phyloP scores from a whole-genome alignment of 176 grass and related monocot genomes.

The Rhynchospora breviuscula region DNA sequence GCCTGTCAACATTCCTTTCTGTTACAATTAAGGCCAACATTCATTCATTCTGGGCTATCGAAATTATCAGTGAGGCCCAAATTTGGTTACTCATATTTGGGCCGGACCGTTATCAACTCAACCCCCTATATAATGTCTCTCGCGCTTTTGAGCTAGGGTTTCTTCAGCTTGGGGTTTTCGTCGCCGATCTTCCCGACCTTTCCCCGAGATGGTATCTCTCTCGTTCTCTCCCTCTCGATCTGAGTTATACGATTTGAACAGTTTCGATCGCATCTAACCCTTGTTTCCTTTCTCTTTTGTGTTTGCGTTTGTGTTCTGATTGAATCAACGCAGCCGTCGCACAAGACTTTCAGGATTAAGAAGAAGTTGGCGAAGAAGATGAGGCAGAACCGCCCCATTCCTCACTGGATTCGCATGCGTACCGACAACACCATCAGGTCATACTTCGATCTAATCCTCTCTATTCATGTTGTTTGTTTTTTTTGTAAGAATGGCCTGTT shows the following conservation, averaged over 20 bases:
- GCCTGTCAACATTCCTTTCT: not conserved
- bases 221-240: not conserved
- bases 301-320: not conserved
- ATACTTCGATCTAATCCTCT: not conserved
- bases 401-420: constrained; percentile 92
- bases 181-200: constrained; percentile 21
- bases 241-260: not conserved
- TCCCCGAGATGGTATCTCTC: constrained; percentile 43
- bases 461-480: constrained; percentile 20
- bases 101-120: not conserved
- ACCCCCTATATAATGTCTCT: constrained; percentile 36
- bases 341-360: constrained; percentile 93
- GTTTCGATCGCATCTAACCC: not conserved
- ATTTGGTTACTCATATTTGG: not conserved
- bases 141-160: not conserved
- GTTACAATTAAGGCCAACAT: not conserved
- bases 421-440: constrained; percentile 92
- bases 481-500: not conserved
- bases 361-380: constrained; percentile 93
- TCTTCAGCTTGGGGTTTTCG: constrained; percentile 55
- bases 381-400: constrained; percentile 95
- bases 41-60: not conserved
- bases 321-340: constrained; percentile 48
- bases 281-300: constrained; percentile 9
- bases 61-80: not conserved